Evolutionary conservation across 73 alveolate species (phyloP).

Genomic region (Tetrahymena thermophila): DNA sequence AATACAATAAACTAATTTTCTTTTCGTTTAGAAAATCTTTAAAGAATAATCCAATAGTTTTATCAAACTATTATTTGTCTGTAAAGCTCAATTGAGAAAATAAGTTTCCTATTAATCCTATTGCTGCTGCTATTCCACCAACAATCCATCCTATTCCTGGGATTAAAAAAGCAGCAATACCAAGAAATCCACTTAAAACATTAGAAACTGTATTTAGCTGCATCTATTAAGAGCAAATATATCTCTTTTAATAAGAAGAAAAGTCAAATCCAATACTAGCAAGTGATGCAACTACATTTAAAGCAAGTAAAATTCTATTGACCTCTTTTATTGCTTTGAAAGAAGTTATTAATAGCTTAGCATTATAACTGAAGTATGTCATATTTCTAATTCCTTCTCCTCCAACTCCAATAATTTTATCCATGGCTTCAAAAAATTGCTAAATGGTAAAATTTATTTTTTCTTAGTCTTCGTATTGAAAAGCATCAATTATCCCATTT

Average conservation of each 20-base stretch:
- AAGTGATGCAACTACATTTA: neutral
- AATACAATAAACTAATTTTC: no score
- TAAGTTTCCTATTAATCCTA: neutral
- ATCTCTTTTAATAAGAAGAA: neutral
- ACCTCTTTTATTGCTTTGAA: neutral
- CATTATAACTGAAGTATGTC: neutral
- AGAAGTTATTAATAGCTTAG: neutral
- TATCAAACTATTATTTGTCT: neutral
- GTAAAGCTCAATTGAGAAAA: neutral
- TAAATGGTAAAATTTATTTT: neutral
- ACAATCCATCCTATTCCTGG: neutral
- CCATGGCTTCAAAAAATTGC: neutral
- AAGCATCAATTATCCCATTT: neutral
- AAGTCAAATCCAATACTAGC: neutral
- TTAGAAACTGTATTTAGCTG: neutral
- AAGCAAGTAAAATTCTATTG: neutral
- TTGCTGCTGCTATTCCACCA: neutral
- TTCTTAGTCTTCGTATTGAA: neutral
- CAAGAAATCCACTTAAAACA: neutral
- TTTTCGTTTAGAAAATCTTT: neutral
- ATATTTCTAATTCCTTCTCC: neutral
- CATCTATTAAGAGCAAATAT: neutral
- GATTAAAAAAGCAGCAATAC: neutral
- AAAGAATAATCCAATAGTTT: neutral
- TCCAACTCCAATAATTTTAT: neutral